Base-by-base conservation (phyloP, 176 grass and related monocot species). In the Sorghum bicolor region DNA sequence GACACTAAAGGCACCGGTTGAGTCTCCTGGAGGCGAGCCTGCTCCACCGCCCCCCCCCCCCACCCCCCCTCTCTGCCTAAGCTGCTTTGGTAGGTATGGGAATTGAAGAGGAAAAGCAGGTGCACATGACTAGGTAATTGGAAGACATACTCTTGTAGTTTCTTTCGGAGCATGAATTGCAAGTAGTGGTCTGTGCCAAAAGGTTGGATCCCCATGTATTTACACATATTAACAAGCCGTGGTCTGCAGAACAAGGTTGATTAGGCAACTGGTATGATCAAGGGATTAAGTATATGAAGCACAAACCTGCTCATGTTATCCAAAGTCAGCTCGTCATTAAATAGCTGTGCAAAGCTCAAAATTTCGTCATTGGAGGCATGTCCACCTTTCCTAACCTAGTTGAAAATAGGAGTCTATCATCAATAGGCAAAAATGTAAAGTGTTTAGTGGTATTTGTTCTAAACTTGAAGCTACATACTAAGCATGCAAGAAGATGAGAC, bases 311-410 rank as follows among this genome's bases (percentile, higher is more conserved):
- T 93, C 78, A 95, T 98, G 87, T 95, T 98, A 86, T 98, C 96
- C 89, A 98, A 84, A 78, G 91, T 98, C 50, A 98, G 91, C 74
- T 98, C 96, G 76, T 98, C 96, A 81, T 98, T 98, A 77, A 98
- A 98, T 34, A 98, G 82, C 77, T 98, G 95, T 87, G 96, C 96
- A 83, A 98, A 98, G 74, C 64, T 92, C 85, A 98, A 85, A 75
- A 98, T 95, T 93, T 98, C 96, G 82, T 93, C 89, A 90, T 98
- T 98, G 36, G 90, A 79, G 87, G 90, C 96, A 90, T 75, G 52
- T 31, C 87, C 96, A 85, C 96, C 96, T 86, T 88, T 98, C 73
- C 96, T 92, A 80, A 95, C 91, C 96, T 98, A 88, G 61, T 87
- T 82, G 68, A 40, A 67, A 85, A 85, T 72, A 68, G 57, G 62